A percentile compares a stretch with the other conserved stretches of the same genome.
Evolutionary conservation across 176 grass and related monocot species (phyloP).

Genomic region (Echinochloa phyllopogon): DNA sequence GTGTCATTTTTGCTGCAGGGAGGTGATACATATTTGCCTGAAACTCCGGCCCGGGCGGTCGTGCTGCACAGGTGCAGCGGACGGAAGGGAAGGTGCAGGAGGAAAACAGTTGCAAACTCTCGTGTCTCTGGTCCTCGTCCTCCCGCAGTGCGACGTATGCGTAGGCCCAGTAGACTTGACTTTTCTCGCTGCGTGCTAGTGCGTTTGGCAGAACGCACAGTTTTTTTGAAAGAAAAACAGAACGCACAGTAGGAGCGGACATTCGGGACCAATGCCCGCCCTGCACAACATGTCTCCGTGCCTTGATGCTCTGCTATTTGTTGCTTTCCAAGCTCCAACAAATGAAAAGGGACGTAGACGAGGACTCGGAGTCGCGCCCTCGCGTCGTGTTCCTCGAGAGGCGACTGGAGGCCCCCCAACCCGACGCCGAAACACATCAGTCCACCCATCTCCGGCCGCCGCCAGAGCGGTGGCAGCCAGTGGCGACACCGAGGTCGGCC

Average conservation of each 20-base stretch:
- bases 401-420: too few species aligned
- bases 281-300: background rate
- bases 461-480: too few species aligned
- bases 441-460: too few species aligned
- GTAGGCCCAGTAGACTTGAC: slow-evolving; percentile 8
- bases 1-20: too few species aligned
- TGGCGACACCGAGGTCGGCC: too few species aligned
- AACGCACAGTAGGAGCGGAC: background rate
- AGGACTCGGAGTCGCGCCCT: too few species aligned
- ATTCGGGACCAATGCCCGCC: slow-evolving; percentile 12
- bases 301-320: background rate
- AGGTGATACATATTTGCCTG: background rate
- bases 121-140: background rate
- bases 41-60: background rate
- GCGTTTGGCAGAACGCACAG: background rate
- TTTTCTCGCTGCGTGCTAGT: slow-evolving; percentile 7
- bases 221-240: too few species aligned
- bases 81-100: background rate
- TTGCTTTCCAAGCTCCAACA: slow-evolving; percentile 26
- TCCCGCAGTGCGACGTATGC: background rate
- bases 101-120: background rate
- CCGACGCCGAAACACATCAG: too few species aligned
- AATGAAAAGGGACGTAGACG: too few species aligned
- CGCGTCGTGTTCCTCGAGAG: too few species aligned
- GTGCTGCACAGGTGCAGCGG: background rate